Conservation (phyloP, 1,139 yeast species). For the Scheffersomyces cryptocercus region DNA sequence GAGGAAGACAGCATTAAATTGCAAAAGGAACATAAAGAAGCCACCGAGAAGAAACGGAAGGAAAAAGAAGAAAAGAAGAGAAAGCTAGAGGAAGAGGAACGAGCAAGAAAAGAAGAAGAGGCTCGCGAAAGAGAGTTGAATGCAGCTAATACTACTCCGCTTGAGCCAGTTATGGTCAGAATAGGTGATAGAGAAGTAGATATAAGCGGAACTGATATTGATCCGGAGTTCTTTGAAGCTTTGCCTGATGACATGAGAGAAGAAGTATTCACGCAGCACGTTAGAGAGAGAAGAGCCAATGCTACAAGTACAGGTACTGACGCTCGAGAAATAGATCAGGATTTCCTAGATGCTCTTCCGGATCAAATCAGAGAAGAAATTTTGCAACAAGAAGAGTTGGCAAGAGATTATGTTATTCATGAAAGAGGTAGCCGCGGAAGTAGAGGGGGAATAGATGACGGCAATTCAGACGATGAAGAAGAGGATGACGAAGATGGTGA, state of each 20-base stretch:
- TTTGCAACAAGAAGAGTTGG: slow-evolving; percentile 63
- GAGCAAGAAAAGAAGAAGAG: slow-evolving; percentile 35
- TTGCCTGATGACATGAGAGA: slow-evolving; percentile 92
- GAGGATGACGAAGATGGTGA: slow-evolving; percentile 7
- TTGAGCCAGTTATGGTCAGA: slow-evolving; percentile 62
- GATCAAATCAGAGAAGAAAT: slow-evolving; percentile 73
- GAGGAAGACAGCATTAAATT: slow-evolving; percentile 48
- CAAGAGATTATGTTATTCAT: slow-evolving; percentile 26
- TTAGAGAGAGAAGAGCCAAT: slow-evolving; percentile 65
- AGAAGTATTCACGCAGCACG: slow-evolving; percentile 86
- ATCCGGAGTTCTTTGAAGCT: slow-evolving; percentile 87
- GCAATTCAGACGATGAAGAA: slow-evolving; percentile 16
- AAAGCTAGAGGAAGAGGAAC: slow-evolving; percentile 30
- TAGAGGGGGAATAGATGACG: slow-evolving; percentile 6
- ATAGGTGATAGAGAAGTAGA: slow-evolving; percentile 84
- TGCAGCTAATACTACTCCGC: slow-evolving; percentile 14
- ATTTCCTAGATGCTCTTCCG: slow-evolving; percentile 80
- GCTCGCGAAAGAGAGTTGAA: slow-evolving; percentile 35
- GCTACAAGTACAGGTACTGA: slow-evolving; percentile 45
- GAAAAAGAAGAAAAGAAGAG: slow-evolving; percentile 30
- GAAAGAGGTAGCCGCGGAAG: background rate
- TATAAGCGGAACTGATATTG: slow-evolving; percentile 87
- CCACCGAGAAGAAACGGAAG: slow-evolving; percentile 24
- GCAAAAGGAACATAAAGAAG: slow-evolving; percentile 29
- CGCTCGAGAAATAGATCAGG: slow-evolving; percentile 74